Conservation (phyloP, 2,329 filamentous ascomycete genomes). For the Dothistroma pini region DNA sequence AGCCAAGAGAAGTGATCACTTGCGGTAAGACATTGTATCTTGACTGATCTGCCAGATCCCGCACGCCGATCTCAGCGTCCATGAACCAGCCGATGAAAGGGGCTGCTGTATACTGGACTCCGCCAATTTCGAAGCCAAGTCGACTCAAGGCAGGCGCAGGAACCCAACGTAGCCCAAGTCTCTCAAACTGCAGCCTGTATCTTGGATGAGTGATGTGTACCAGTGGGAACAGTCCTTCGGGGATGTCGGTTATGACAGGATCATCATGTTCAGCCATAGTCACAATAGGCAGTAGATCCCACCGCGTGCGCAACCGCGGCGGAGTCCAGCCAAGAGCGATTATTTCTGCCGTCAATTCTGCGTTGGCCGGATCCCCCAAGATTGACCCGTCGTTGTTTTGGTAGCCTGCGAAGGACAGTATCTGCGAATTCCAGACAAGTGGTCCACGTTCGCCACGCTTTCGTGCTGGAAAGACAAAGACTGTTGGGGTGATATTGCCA, state of each 20-base stretch:
- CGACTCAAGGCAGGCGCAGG: constrained; percentile 10
- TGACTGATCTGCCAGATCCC: constrained; percentile 5
- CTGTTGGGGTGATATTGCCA: constrained; percentile 9
- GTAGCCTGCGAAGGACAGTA: constrained; percentile 12
- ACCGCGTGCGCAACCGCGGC: constrained; percentile 5
- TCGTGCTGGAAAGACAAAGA: constrained; percentile 11
- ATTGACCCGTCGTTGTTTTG: constrained; percentile 1
- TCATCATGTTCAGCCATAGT: constrained; percentile 11
- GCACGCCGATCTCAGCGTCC: constrained; percentile 14
- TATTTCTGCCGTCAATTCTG: constrained; percentile 6
- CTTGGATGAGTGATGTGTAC: constrained; percentile 8
- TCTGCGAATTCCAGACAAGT: constrained; percentile 10
- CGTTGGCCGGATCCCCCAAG: constrained; percentile 10
- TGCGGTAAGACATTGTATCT: constrained; percentile 9
- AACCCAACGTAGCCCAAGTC: constrained; percentile 10
- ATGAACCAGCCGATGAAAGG: constrained; percentile 17
- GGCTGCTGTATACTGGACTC: constrained; percentile 12
- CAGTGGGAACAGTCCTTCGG: constrained; percentile 8
- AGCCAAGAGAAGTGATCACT: constrained; percentile 6
- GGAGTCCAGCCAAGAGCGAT: constrained; percentile 11
- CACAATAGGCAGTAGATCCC: constrained; percentile 13
- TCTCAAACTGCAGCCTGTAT: constrained; percentile 5
- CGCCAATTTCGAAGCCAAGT: constrained; percentile 13
- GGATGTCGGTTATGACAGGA: neutral
- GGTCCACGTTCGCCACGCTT: constrained; percentile 4